Conservation (phyloP, 805 yeast species). For the Candida qinlingensis region DNA sequence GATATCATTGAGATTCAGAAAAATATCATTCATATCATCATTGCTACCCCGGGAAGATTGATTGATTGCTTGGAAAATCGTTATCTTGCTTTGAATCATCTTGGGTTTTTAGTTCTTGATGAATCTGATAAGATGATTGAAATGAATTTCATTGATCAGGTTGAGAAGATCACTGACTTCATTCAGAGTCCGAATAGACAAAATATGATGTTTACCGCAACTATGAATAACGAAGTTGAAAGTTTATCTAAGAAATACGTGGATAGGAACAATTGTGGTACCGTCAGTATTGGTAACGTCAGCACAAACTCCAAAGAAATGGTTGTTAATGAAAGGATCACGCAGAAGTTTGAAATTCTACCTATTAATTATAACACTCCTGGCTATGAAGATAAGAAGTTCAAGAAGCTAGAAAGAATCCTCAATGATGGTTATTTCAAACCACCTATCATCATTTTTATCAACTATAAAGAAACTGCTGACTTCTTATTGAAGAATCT, state of each 20-base stretch:
- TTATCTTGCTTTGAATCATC: conserved; percentile 51
- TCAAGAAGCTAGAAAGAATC: conserved; percentile 37
- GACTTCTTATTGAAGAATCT: conserved; percentile 59
- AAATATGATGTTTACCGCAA: conserved; percentile 92
- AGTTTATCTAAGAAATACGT: conserved; percentile 60
- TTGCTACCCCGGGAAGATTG: conserved; percentile 93
- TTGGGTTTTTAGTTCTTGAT: conserved; percentile 73
- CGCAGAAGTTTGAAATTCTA: conserved; percentile 59
- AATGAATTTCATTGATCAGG: conserved; percentile 85
- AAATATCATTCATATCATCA: conserved; percentile 66
- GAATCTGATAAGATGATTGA: conserved; percentile 97
- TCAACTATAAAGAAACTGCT: conserved; percentile 68
- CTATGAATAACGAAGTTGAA: conserved; percentile 75
- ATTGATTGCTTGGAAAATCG: conserved; percentile 73
- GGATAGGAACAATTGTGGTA: conserved; percentile 43
- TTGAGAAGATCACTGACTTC: conserved; percentile 50
- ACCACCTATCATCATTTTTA: conserved; percentile 75
- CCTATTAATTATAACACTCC: conserved; percentile 24
- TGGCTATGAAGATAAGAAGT: conserved; percentile 42
- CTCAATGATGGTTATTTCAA: conserved; percentile 25
- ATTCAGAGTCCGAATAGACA: conserved; percentile 49
- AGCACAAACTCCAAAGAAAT: conserved; percentile 20
- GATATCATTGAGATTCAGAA: conserved; percentile 53
- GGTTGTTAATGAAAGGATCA: conserved; percentile 46
- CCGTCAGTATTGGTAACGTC: conserved; percentile 62